Evolutionary conservation across 352 stramenopile species (phyloP).

Genomic region (Globisporangium lucens): DNA sequence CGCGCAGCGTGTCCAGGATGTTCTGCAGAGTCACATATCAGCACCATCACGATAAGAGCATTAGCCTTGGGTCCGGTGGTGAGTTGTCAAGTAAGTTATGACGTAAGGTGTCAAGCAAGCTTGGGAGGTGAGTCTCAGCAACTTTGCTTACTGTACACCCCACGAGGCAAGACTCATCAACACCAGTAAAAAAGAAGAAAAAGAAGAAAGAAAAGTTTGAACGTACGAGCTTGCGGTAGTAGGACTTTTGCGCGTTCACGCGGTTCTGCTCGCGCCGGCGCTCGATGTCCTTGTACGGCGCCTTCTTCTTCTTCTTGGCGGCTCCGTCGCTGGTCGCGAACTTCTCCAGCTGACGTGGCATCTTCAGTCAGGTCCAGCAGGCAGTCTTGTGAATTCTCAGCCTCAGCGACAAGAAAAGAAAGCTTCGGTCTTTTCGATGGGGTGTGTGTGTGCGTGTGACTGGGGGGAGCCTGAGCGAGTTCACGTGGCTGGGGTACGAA

Average conservation of each 20-base stretch:
- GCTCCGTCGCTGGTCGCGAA: not conserved
- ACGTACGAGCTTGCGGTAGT: conserved; percentile 34
- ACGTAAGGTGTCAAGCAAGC: not conserved
- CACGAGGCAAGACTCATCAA: not conserved
- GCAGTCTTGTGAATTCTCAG: conserved; percentile 10
- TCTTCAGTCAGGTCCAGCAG: not conserved
- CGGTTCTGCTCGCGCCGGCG: conserved; percentile 38
- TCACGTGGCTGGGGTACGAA: not conserved
- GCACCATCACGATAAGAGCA: not conserved
- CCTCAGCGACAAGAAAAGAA: not conserved
- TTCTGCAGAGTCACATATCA: conserved; percentile 15
- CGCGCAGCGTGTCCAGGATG: conserved; percentile 23
- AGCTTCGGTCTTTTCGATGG: not conserved
- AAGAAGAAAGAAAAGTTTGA: too few species aligned
- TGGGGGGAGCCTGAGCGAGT: not conserved
- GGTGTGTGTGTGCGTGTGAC: not conserved
- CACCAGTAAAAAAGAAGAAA: not conserved
- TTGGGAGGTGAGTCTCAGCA: not conserved
- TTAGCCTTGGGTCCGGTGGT: not conserved
- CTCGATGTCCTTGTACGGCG: conserved; percentile 21
- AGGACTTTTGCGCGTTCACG: conserved; percentile 34
- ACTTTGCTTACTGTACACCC: not conserved
- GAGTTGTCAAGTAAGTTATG: not conserved
- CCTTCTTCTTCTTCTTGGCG: conserved; percentile 16
- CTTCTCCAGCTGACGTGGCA: not conserved